Conservation (phyloP, 768 basidiomycete genomes). For the Sutorius australiensis region DNA sequence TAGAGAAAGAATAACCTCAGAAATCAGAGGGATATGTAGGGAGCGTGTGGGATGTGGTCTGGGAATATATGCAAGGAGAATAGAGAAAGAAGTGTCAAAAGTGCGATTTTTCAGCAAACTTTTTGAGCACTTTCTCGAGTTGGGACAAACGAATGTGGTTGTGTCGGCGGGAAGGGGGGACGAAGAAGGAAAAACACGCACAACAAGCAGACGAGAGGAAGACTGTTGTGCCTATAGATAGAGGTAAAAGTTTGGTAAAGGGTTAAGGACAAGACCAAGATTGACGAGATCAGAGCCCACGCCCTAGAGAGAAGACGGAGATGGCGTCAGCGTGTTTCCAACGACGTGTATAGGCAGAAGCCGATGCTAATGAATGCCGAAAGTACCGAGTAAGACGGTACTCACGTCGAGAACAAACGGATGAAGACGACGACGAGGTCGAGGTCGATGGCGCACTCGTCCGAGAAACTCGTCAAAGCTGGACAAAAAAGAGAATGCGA, state of each 20-base stretch:
- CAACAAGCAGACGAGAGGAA: constrained; percentile 34
- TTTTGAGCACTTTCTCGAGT: constrained; percentile 25
- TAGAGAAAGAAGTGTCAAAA: constrained; percentile 23
- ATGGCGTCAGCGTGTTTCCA: constrained; percentile 5
- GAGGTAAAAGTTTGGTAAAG: constrained; percentile 33
- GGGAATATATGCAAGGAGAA: constrained; percentile 28
- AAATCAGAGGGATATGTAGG: constrained; percentile 35
- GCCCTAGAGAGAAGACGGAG: constrained; percentile 12
- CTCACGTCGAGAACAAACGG: constrained; percentile 24
- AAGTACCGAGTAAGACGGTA: constrained; percentile 1
- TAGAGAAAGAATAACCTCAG: constrained; percentile 49
- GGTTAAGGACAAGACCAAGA: constrained; percentile 33
- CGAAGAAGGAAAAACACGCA: constrained; percentile 38
- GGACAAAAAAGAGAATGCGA: constrained; percentile 18
- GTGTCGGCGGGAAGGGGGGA: constrained; percentile 18
- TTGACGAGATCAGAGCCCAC: constrained; percentile 32
- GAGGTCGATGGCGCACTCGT: constrained; percentile 17
- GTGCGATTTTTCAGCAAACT: constrained; percentile 24
- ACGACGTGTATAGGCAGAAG: background rate
- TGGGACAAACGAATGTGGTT: constrained; percentile 33
- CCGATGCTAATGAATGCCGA: background rate
- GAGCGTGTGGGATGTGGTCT: constrained; percentile 41
- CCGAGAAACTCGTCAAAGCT: constrained; percentile 21
- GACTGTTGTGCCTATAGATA: constrained; percentile 40
- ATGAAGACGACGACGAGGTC: constrained; percentile 11